A percentile compares a stretch with the other conserved stretches of the same genome.
These are phyloP conservation scores for Cryptosporidium tyzzeri DNA, from an alignment of 169 alveolate genomes.

Conservation along the genomic window DNA sequence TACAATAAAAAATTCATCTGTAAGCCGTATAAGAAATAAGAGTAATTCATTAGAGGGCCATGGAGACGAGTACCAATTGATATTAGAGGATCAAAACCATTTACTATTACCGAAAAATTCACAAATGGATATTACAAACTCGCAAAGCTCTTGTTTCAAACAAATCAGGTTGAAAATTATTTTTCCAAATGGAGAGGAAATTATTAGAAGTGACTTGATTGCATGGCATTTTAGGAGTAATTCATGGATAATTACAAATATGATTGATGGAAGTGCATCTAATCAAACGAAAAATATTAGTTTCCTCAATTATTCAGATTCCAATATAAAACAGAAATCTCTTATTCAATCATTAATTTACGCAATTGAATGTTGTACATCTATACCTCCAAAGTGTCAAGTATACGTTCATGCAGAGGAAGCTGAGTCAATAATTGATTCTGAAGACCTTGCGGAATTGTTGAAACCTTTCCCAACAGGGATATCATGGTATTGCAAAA, in stretches of 20 bases:
- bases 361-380: conserved; percentile 57
- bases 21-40: neutral
- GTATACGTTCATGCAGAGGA: conserved; percentile 72
- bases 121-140: neutral
- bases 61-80: neutral
- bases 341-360: conserved; percentile 34
- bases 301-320: neutral
- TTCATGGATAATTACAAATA: conserved; percentile 51
- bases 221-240: conserved; percentile 63
- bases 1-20: neutral
- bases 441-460: conserved; percentile 68
- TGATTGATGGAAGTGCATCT: neutral
- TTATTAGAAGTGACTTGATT: conserved; percentile 48
- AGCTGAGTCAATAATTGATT: conserved; percentile 71
- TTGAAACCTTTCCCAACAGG: conserved; percentile 70
- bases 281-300: neutral
- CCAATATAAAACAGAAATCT: conserved; percentile 12
- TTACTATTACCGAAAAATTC: neutral
- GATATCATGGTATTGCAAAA: conserved; percentile 72
- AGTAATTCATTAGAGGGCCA: neutral
- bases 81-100: neutral
- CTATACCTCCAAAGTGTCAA: conserved; percentile 48
- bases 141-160: neutral
- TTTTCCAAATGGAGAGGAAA: conserved; percentile 50
- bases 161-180: conserved; percentile 33